Conservation (phyloP, 169 alveolate species). For the Cryptosporidium baileyi region DNA sequence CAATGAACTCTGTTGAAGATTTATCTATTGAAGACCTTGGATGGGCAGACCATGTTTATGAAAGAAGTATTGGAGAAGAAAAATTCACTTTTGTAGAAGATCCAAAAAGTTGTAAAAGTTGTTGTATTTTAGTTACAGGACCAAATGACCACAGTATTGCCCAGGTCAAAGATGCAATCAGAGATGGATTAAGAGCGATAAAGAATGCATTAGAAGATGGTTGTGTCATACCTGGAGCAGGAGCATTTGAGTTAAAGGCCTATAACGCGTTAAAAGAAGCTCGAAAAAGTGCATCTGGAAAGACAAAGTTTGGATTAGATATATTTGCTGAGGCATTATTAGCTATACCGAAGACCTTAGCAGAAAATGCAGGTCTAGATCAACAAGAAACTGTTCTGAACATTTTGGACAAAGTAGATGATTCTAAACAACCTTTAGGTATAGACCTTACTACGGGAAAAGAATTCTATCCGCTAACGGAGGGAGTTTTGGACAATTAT, state of each 20-base stretch:
- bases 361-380: slow-evolving; percentile 97
- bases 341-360: slow-evolving; percentile 92
- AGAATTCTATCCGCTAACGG: slow-evolving; percentile 89
- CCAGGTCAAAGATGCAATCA: slow-evolving; percentile 92
- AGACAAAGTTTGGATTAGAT: slow-evolving; percentile 93
- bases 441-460: slow-evolving; percentile 93
- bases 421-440: slow-evolving; percentile 90
- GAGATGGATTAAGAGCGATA: slow-evolving; percentile 98
- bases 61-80: slow-evolving; percentile 95
- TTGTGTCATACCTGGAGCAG: slow-evolving; percentile 97
- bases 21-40: slow-evolving; percentile 95
- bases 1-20: slow-evolving; percentile 96
- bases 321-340: slow-evolving; percentile 95
- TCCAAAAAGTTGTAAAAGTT: slow-evolving; percentile 93
- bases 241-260: slow-evolving; percentile 95
- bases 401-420: slow-evolving; percentile 86
- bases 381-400: slow-evolving; percentile 89
- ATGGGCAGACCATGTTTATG: slow-evolving; percentile 94
- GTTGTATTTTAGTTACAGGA: slow-evolving; percentile 96
- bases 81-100: slow-evolving; percentile 98
- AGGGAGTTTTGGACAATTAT: slow-evolving; percentile 94
- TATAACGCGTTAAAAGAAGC: slow-evolving; percentile 84
- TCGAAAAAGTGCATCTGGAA: slow-evolving; percentile 87
- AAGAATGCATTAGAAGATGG: slow-evolving; percentile 94
- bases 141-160: slow-evolving; percentile 96